Base-by-base conservation (phyloP, 2,329 filamentous ascomycete genomes). In the Nemania abortiva region DNA sequence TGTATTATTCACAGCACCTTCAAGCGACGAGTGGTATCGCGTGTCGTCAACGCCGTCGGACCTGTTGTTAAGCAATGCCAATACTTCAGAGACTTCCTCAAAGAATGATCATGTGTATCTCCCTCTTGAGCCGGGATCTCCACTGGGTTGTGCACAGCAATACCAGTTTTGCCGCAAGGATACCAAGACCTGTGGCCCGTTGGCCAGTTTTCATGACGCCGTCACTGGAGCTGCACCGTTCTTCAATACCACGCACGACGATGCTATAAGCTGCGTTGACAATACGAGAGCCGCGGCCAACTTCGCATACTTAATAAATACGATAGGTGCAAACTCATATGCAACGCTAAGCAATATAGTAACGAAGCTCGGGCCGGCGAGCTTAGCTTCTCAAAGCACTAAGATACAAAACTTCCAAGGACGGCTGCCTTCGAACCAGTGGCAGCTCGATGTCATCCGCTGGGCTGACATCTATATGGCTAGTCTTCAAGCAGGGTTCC, bases 131-230 rank as follows among this genome's bases (percentile, higher is more conserved):
- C 62, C 66, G 50, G 63, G 66, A 39, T 71, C 69, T 22, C 69
- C 69, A 2, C 56, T 71, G 0, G 69, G 52, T 0, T 71, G 69
- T 54, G n/a, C 20, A 1, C 34, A 58, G 1, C 70, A 70, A 29
- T 60, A 65, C 24, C 70, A 72, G 34, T 70, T 72, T n/a, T 72
- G 68, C 39, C 31, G 31, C 57, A 52, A n/a, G 20, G 60, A 60
- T 60, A 15, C 7, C 4, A 20, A 58, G 20, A 15, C 50, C 7
- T 71, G 69, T 18, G 56, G 58, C 4, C 49, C 50, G 9, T 18
- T 71, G 22, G 42, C 65, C 13, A 66, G 65, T 22, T 1, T 53
- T 1, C 6, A 2, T 0, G 65, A 70, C 20, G 57, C 65, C 6
- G 5, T 39, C 4, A 10, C 34, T 1, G 53, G 65, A 9, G 56